A percentile compares a stretch with the other conserved stretches of the same genome.
Conservation (phyloP, 306 rosid genomes). For the Gillenia trifoliata region DNA sequence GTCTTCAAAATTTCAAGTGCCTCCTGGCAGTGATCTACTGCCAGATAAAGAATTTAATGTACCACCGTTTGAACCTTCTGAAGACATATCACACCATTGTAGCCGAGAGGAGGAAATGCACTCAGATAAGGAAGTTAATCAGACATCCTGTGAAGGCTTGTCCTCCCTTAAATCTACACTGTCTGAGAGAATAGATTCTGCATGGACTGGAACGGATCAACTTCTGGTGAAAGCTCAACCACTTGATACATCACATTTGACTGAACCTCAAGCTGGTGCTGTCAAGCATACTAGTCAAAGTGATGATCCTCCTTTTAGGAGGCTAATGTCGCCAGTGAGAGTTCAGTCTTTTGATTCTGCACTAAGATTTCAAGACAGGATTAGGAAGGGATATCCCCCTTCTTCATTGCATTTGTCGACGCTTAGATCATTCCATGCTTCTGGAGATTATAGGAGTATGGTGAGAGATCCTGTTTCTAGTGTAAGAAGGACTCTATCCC, state of each 20-base stretch:
- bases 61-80: conserved; percentile 27
- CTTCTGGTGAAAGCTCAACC: conserved; percentile 31
- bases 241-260: conserved; percentile 20
- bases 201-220: conserved; percentile 88
- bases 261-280: conserved; percentile 33
- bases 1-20: conserved; percentile 37
- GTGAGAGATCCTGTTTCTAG: conserved; percentile 72
- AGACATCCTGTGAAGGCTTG: conserved; percentile 25
- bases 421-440: conserved; percentile 75
- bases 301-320: conserved; percentile 46
- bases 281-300: conserved; percentile 23
- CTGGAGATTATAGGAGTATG: conserved; percentile 80
- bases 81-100: conserved; percentile 21
- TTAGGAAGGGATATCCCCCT: conserved; percentile 46
- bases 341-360: conserved; percentile 93
- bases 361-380: conserved; percentile 57
- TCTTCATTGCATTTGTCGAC: conserved; percentile 53
- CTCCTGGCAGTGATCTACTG: conserved; percentile 28
- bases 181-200: conserved; percentile 89
- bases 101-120: conserved; percentile 38
- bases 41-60: conserved; percentile 25
- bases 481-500: conserved; percentile 40
- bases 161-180: conserved; percentile 58
- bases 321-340: conserved; percentile 51
- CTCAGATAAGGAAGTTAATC: conserved; percentile 41